Conservation (phyloP, 2,329 filamentous ascomycete species). For the Sarocladium brachiariae region DNA sequence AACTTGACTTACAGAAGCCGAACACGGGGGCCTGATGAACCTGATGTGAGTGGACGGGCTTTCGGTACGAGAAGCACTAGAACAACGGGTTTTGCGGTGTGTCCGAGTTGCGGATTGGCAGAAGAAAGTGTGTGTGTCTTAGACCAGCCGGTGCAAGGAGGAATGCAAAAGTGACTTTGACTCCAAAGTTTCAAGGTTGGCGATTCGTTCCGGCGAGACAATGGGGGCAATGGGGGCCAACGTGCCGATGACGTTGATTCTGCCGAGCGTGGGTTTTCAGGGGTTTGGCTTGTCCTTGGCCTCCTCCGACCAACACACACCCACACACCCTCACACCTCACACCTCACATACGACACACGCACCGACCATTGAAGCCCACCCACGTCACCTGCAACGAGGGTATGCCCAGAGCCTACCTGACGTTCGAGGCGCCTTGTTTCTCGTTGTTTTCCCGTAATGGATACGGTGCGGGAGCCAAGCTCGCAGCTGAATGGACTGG, state of each 20-base stretch:
- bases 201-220: background rate
- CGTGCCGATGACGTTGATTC: conserved; percentile 6
- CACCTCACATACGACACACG: no score
- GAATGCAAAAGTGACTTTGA: background rate
- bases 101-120: background rate
- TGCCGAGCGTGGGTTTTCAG: background rate
- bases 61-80: background rate
- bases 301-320: background rate
- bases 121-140: background rate
- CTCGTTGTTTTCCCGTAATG: background rate
- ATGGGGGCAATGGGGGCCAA: background rate
- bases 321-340: no score
- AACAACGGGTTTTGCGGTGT: background rate
- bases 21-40: background rate
- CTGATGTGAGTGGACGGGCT: background rate
- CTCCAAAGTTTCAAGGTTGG: background rate
- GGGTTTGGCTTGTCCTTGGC: background rate
- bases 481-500: background rate
- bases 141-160: conserved; percentile 7
- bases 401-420: background rate
- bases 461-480: background rate
- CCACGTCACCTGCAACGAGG: background rate
- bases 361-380: background rate
- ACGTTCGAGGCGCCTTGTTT: no score
- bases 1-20: background rate